Evolutionary conservation across 441 rosid species (phyloP).

Genomic region (Brassica hybrid): DNA sequence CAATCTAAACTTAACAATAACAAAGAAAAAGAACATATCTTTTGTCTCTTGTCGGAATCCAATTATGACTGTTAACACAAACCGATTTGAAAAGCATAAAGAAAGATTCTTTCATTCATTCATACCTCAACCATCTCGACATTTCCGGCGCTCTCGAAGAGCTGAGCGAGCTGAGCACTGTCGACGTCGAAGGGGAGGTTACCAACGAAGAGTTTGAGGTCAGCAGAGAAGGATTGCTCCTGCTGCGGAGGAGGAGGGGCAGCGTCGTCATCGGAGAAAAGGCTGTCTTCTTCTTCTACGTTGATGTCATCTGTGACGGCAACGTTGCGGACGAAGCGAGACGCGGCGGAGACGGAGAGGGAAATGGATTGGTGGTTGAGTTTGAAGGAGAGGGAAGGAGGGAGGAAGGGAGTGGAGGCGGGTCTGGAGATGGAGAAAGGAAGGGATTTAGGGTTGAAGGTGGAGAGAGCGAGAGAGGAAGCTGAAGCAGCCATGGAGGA

Average conservation of each 20-base stretch:
- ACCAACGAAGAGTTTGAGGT: constrained; percentile 85
- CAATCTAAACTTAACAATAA: constrained; percentile 4
- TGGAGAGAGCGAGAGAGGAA: constrained; percentile 61
- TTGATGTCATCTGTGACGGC: constrained; percentile 63
- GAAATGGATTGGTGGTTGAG: constrained; percentile 44
- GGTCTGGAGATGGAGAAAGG: constrained; percentile 46
- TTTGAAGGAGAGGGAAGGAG: constrained; percentile 46
- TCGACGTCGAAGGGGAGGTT: constrained; percentile 82
- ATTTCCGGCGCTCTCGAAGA: constrained; percentile 72
- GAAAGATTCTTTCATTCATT: background rate
- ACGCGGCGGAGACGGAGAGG: constrained; percentile 27
- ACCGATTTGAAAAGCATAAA: background rate
- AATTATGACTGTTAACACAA: background rate
- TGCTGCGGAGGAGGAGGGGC: background rate
- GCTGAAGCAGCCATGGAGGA: constrained; percentile 63
- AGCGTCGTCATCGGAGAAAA: background rate
- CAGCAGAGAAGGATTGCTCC: constrained; percentile 58
- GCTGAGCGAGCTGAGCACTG: constrained; percentile 81
- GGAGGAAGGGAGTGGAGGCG: constrained; percentile 34
- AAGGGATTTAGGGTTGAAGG: constrained; percentile 54
- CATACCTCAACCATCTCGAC: constrained; percentile 93
- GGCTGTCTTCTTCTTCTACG: constrained; percentile 57
- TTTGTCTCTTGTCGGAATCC: background rate
- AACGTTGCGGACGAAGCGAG: constrained; percentile 59
- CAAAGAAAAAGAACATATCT: background rate